Percentiles rank a stretch among this genome's conserved stretches.
Conservation (phyloP, 768 basidiomycete genomes). For the Lactarius hatsudake region DNA sequence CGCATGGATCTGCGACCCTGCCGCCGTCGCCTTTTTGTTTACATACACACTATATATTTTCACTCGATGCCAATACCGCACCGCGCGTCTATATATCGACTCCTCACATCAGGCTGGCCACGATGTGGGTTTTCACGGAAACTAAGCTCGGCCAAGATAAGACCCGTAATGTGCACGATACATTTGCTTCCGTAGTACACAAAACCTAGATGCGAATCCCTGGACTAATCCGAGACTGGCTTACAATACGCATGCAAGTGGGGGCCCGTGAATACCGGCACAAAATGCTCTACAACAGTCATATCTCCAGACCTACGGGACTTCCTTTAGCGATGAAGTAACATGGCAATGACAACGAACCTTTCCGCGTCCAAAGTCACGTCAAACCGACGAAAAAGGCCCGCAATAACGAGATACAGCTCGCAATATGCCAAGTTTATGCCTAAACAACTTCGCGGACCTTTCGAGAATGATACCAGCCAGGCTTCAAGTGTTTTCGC, state of each 20-base stretch:
- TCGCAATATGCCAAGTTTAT: not conserved
- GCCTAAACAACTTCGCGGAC: not conserved
- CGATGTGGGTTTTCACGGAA: too few relatives aligned
- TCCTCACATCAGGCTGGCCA: too few relatives aligned
- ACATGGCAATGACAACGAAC: too few relatives aligned
- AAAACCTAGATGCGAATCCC: not conserved
- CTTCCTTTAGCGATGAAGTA: not conserved
- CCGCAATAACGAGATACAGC: not conserved
- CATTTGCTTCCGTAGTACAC: not conserved
- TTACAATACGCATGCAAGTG: not conserved
- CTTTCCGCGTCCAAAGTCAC: not conserved
- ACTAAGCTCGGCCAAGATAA: too few relatives aligned
- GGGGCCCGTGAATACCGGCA: too few relatives aligned
- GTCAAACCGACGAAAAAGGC: not conserved
- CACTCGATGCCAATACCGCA: too few relatives aligned
- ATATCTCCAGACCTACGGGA: not conserved
- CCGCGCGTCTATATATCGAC: too few relatives aligned
- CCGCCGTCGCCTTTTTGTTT: too few relatives aligned
- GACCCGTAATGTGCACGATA: not conserved
- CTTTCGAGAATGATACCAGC: not conserved
- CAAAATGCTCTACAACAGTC: not conserved
- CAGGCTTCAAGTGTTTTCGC: not conserved
- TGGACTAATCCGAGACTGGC: not conserved
- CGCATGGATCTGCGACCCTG: too few relatives aligned
- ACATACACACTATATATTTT: too few relatives aligned